Evolutionary conservation across 2,329 filamentous ascomycete genomes (phyloP).

Genomic region (Daldinia sp.): DNA sequence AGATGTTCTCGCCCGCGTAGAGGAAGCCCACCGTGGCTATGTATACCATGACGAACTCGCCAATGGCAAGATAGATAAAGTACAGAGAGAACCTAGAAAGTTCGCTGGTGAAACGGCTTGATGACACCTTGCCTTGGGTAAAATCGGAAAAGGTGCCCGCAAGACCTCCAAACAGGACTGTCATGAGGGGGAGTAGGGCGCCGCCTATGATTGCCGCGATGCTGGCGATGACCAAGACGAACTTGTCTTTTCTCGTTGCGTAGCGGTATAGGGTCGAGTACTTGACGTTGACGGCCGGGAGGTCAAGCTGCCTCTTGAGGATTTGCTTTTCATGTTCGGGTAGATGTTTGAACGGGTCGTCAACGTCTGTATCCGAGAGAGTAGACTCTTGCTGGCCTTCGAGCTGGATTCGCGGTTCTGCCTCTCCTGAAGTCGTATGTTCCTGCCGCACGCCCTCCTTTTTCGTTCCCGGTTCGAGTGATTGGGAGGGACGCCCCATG

Average conservation of each 20-base stretch:
- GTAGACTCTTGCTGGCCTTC: no score
- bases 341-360: no score
- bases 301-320: neutral
- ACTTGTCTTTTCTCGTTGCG: neutral
- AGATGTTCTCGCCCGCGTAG: neutral
- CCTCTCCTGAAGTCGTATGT: no score
- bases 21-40: neutral
- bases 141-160: neutral
- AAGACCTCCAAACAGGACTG: neutral
- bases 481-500: no score
- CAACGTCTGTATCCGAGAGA: no score
- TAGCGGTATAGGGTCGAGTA: neutral
- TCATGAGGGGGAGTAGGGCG: neutral
- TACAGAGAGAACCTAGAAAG: neutral
- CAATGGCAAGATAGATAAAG: neutral
- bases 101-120: neutral
- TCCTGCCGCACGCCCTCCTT: no score
- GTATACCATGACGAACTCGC: neutral
- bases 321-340: no score
- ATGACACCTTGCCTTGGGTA: neutral
- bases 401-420: no score
- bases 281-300: neutral
- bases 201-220: neutral
- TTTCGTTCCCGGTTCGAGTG: no score
- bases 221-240: neutral